Percentiles rank a stretch among this genome's conserved stretches.
These are phyloP conservation scores for Linum usitatissimum DNA, from an alignment of 345 rosid genomes.

Conservation along the genomic window DNA sequence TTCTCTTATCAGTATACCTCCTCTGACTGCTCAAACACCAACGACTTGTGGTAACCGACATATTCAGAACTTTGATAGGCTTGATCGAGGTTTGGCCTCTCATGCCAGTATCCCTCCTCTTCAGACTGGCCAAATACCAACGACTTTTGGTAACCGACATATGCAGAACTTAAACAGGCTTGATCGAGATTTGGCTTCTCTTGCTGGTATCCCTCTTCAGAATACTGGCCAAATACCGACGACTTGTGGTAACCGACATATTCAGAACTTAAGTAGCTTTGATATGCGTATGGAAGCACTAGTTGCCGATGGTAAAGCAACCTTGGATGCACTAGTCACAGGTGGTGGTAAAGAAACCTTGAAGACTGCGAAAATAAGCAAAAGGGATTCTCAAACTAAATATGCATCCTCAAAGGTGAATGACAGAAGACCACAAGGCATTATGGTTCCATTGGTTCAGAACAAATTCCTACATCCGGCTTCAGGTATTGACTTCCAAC, in stretches of 20 bases:
- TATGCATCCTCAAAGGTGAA: conserved; percentile 20
- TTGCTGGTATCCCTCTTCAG: conserved; percentile 18
- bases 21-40: conserved; percentile 14
- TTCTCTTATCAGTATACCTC: conserved; percentile 28
- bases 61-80: conserved; percentile 12
- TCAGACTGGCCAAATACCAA: conserved; percentile 13
- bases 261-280: conserved; percentile 10
- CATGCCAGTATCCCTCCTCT: conserved; percentile 19
- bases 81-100: conserved; percentile 31
- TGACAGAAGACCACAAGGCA: conserved; percentile 28
- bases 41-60: conserved; percentile 14
- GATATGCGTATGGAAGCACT: conserved; percentile 27
- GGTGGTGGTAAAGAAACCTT: conserved; percentile 17
- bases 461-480: conserved; percentile 19
- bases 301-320: conserved; percentile 23
- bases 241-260: conserved; percentile 14
- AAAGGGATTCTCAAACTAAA: conserved; percentile 21
- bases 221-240: conserved; percentile 12
- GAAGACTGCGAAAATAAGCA: conserved; percentile 43
- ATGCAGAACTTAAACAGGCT: conserved; percentile 13
- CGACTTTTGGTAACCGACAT: conserved; percentile 14
- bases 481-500: conserved; percentile 29
- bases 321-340: conserved; percentile 21
- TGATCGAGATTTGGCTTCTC: conserved; percentile 31
- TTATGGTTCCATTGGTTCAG: conserved; percentile 18